phyloP scores from a whole-genome alignment of 2,329 filamentous ascomycete genomes.

The Claviceps citrina region DNA sequence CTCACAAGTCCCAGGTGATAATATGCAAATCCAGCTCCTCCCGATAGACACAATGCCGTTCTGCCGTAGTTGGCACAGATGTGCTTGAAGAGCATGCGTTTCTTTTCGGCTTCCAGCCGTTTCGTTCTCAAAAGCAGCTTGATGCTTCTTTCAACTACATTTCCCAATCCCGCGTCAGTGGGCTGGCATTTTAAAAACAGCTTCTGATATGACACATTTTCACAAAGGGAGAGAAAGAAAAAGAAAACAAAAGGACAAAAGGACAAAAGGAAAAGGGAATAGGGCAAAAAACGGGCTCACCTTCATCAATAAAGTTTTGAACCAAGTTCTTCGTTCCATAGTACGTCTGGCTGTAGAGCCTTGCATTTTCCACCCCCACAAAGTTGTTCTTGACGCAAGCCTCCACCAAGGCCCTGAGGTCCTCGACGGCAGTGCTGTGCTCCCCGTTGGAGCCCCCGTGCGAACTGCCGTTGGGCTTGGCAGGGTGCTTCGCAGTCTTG shows the following conservation, averaged over 20 bases:
- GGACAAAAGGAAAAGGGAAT: too few species aligned
- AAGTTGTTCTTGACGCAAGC: conserved; percentile 97
- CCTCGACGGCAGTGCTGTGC: conserved; percentile 44
- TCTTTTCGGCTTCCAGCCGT: conserved; percentile 55
- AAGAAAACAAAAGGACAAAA: too few species aligned
- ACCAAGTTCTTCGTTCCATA: conserved; percentile 93
- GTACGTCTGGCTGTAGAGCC: conserved; percentile 94
- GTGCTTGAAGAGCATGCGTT: conserved; percentile 71
- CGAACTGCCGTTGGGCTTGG: conserved; percentile 1
- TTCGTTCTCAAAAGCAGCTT: conserved; percentile 52
- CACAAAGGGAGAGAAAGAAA: too few species aligned
- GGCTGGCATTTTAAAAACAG: too few species aligned
- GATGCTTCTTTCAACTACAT: conserved; percentile 46
- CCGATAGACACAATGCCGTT: conserved; percentile 82
- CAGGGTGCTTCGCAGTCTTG: conserved; percentile 22
- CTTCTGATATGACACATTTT: too few species aligned
- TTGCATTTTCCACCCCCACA: conserved; percentile 81
- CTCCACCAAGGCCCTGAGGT: conserved; percentile 64
- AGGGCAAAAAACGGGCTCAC: conserved; percentile 23
- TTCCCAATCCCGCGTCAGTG: background rate
- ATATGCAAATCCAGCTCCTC: conserved; percentile 87
- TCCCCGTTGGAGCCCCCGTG: conserved; percentile 17
- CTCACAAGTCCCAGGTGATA: conserved; percentile 92
- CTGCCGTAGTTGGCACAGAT: conserved; percentile 82
- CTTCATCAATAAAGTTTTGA: conserved; percentile 78